Conservation (phyloP, 2,329 filamentous ascomycete species). For the Phoma sp. region DNA sequence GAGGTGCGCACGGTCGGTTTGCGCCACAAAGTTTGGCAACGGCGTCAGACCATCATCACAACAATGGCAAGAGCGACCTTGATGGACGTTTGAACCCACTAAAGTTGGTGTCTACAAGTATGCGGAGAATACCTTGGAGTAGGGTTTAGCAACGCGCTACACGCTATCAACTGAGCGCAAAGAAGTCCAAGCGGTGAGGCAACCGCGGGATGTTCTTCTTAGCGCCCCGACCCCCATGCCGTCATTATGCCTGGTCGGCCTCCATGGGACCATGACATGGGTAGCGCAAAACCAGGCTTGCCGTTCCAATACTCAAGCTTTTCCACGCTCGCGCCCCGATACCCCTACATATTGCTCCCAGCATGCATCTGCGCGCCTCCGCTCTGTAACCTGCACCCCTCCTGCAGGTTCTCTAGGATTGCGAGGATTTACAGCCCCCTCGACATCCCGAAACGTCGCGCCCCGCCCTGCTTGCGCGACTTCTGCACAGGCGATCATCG, state of each 20-base stretch:
- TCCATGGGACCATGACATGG: conserved; percentile 17
- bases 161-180: conserved; percentile 7
- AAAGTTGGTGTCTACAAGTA: not conserved
- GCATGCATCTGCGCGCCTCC: conserved; percentile 17
- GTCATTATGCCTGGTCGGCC: conserved; percentile 16
- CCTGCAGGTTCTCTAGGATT: conserved; percentile 13
- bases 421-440: not conserved
- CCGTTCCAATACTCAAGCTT: conserved; percentile 24
- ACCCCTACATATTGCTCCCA: conserved; percentile 18
- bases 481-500: conserved; percentile 16
- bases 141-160: not conserved
- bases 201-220: conserved; percentile 11
- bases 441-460: conserved; percentile 8
- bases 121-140: conserved; percentile 2
- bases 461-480: conserved; percentile 15
- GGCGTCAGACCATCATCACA: conserved; percentile 13
- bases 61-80: conserved; percentile 6
- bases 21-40: conserved; percentile 18
- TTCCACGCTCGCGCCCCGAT: conserved; percentile 17
- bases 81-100: not conserved
- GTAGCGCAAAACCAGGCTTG: conserved; percentile 12
- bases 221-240: conserved; percentile 18
- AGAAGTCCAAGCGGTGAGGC: conserved; percentile 14
- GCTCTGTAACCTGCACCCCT: conserved; percentile 14
- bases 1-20: conserved; percentile 1